Conservation (phyloP, 805 yeast genomes). For the Wickerhamiella alocasiicola region DNA sequence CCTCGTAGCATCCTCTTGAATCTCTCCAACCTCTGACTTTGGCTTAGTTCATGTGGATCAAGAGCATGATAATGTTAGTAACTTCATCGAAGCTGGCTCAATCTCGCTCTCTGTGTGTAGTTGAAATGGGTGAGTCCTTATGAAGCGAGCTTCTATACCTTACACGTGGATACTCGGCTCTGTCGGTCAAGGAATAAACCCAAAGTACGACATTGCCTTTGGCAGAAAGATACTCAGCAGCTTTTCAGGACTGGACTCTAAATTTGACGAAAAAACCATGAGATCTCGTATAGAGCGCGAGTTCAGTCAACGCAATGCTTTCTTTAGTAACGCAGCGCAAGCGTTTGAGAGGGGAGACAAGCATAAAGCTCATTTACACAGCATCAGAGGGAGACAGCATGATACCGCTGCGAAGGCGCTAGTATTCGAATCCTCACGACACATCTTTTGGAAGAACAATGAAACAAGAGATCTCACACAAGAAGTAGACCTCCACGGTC, state of each 20-base stretch:
- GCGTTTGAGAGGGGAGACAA: constrained; percentile 6
- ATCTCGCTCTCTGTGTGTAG: too few species aligned
- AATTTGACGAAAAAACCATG: background rate
- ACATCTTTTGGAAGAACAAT: constrained; percentile 2
- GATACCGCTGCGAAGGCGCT: background rate
- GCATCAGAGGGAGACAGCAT: background rate
- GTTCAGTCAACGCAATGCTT: background rate
- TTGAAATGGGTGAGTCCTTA: too few species aligned
- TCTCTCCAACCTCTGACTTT: too few species aligned
- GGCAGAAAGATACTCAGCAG: background rate
- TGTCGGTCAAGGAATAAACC: background rate
- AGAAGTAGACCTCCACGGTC: constrained; percentile 5
- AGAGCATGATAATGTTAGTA: too few species aligned
- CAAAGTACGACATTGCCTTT: background rate
- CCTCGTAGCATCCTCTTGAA: too few species aligned
- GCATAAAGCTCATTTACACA: background rate
- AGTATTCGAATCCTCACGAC: background rate
- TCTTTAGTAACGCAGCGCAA: background rate
- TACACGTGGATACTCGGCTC: constrained; percentile 6
- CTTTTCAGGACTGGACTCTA: too few species aligned
- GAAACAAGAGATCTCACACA: background rate
- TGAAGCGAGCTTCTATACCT: background rate
- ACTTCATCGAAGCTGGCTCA: too few species aligned
- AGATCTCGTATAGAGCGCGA: background rate
- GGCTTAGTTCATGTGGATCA: too few species aligned